phyloP scores from a whole-genome alignment of 306 rosid genomes.

The Lathyrus aphaca region DNA sequence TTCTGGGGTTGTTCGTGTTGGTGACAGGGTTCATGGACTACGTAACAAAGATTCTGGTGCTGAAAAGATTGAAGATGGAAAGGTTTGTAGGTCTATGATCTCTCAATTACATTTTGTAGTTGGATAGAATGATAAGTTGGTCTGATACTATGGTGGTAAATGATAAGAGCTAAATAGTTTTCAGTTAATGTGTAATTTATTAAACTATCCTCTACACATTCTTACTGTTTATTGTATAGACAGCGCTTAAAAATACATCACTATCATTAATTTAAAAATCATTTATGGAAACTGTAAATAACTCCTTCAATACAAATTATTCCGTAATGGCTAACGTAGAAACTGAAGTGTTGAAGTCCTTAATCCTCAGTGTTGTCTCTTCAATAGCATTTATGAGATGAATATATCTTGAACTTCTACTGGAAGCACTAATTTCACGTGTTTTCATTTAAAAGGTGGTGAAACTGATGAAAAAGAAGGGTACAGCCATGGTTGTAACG shows the following conservation, averaged over 20 bases:
- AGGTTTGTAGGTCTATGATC: constrained; percentile 57
- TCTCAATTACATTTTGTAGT: constrained; percentile 24
- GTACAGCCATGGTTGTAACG: constrained; percentile 68
- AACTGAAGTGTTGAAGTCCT: constrained; percentile 25
- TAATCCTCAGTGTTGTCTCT: constrained; percentile 13
- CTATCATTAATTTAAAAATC: constrained; percentile 1
- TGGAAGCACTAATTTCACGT: constrained; percentile 15
- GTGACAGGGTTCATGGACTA: constrained; percentile 91
- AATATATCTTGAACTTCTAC: constrained; percentile 35
- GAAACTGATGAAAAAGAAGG: constrained; percentile 93
- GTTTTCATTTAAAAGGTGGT: constrained; percentile 58
- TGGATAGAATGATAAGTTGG: neutral
- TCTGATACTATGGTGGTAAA: constrained; percentile 16
- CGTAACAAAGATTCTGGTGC: constrained; percentile 71
- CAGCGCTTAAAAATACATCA: constrained; percentile 4
- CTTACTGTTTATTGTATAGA: constrained; percentile 13
- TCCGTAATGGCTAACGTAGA: constrained; percentile 20
- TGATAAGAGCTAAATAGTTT: constrained; percentile 26
- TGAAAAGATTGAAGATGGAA: constrained; percentile 92
- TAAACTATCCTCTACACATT: constrained; percentile 15
- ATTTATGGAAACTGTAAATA: constrained; percentile 8
- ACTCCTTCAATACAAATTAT: constrained; percentile 30
- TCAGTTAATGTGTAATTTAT: constrained; percentile 3
- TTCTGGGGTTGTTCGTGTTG: constrained; percentile 78
- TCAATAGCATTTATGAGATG: neutral